Evolutionary conservation across 2,329 filamentous ascomycete species (phyloP).

Genomic region (Sphaerulina vaccinii): DNA sequence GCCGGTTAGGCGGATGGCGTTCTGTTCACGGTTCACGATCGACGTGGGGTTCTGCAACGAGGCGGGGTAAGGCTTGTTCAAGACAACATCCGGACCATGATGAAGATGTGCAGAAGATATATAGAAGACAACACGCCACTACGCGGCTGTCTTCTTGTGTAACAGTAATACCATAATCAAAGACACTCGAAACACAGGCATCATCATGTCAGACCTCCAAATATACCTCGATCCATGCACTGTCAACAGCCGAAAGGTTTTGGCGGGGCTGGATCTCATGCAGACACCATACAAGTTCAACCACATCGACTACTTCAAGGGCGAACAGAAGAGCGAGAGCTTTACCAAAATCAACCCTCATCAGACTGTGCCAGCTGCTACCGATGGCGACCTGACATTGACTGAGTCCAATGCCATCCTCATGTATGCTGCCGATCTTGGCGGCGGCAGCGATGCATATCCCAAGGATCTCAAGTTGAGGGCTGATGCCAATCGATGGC

Average conservation of each 20-base stretch:
- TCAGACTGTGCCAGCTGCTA: conserved; percentile 43
- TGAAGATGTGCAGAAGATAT: conserved; percentile 9
- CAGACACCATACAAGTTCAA: conserved; percentile 40
- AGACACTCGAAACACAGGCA: conserved; percentile 2
- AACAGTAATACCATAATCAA: neutral
- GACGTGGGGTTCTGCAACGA: conserved; percentile 7
- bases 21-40: neutral
- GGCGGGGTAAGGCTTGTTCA: conserved; percentile 5
- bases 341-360: conserved; percentile 41
- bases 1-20: neutral
- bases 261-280: conserved; percentile 42
- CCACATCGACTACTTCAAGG: conserved; percentile 42
- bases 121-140: conserved; percentile 5
- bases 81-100: conserved; percentile 3
- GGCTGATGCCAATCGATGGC: conserved; percentile 43
- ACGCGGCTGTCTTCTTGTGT: neutral
- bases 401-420: conserved; percentile 47
- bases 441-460: conserved; percentile 36
- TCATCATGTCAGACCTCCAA: conserved; percentile 30
- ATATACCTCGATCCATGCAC: conserved; percentile 44
- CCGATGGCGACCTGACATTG: conserved; percentile 41
- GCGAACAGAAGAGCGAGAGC: conserved; percentile 40
- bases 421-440: conserved; percentile 42
- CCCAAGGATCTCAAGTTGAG: conserved; percentile 43
- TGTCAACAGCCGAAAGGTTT: conserved; percentile 45